These are phyloP conservation scores for Fusarium guadeloupense DNA, from an alignment of 2,329 filamentous ascomycete genomes.

Conservation along the genomic window DNA sequence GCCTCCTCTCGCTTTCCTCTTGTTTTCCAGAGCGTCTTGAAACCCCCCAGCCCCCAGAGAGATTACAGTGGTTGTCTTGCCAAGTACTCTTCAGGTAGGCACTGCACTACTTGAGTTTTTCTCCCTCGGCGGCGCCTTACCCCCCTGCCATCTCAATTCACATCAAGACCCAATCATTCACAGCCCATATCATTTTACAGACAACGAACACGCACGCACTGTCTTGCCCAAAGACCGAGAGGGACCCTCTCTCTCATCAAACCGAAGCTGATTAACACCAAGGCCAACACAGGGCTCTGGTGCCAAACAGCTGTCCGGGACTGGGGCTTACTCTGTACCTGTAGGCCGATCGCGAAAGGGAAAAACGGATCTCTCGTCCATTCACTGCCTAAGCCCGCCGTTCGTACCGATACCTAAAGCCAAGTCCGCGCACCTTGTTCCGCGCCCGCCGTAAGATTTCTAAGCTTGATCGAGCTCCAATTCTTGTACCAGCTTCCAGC, in stretches of 20 bases:
- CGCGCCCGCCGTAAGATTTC: slow-evolving; percentile 36
- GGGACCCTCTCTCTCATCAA: slow-evolving; percentile 34
- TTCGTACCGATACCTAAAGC: slow-evolving; percentile 19
- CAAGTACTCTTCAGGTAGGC: slow-evolving; percentile 32
- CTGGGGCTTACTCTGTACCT: too few species aligned
- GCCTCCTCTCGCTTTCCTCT: slow-evolving; percentile 29
- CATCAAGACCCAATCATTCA: slow-evolving; percentile 35
- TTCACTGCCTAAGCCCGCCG: slow-evolving; percentile 15
- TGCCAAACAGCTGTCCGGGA: slow-evolving; percentile 24
- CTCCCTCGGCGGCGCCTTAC: slow-evolving; percentile 35
- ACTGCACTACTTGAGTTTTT: slow-evolving; percentile 29
- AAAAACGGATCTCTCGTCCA: slow-evolving; percentile 18
- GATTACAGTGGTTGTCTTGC: slow-evolving; percentile 33
- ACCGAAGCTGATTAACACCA: slow-evolving; percentile 36
- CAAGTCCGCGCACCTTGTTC: slow-evolving; percentile 39
- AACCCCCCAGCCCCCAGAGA: slow-evolving; percentile 27
- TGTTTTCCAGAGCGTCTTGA: slow-evolving; percentile 24
- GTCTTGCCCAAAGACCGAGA: slow-evolving; percentile 17
- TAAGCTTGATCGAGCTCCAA: slow-evolving; percentile 35
- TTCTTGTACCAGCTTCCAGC: slow-evolving; percentile 36
- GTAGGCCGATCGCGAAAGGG: slow-evolving; percentile 16
- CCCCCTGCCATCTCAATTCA: slow-evolving; percentile 28
- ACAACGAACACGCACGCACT: slow-evolving; percentile 31
- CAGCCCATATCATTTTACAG: slow-evolving; percentile 33
- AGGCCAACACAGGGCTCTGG: slow-evolving; percentile 30